Base-by-base conservation (phyloP, 495 filamentous ascomycete genomes). In the Aspergillus incahuasiensis region DNA sequence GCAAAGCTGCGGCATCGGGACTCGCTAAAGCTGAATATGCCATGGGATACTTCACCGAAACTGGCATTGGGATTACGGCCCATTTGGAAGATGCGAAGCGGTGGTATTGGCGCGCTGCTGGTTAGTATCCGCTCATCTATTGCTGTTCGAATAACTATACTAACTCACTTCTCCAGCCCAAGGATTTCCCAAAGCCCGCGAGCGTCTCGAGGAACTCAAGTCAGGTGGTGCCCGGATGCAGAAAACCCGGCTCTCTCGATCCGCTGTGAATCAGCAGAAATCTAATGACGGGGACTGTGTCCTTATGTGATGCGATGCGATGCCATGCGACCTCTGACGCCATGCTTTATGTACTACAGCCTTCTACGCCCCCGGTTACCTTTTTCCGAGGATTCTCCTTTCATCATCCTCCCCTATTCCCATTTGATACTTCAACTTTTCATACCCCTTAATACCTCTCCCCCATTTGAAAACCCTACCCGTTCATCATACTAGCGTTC, bases 31-130 rank as follows among this genome's bases (percentile, higher is more conserved):
- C 92, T 0, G 88, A 97, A 70, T 97, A 96, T 76, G 94, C 94
- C 0, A 92, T 98, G 90, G 94, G 94, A 2, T 97, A 97, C 68
- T 97, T 94, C 61, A 95, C 91, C 0, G 94, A 98, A 70, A 87
- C 91, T 28, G 94, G 94, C 0, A 97, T 98, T 59, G 94, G 94
- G n/a, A 83, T 87, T 48, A 77, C 84, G 24, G 82, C 87, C 4
- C 91, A 91, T 67, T 56, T 96, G 58, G 94, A 98, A 63, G 94
- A 96, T 73, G 94, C 92, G 18, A 96, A 96, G 76, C 81, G 90
- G 63, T 98, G 94, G 94, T 98, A 98, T 74, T 96, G 91, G 82
- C 82, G 92, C 72, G 91, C 94, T 75, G 94, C 94, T 72, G 88
- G 94, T 97, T 73, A 85, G 92, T 87, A 20, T 19, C n/a, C n/a